A percentile compares a stretch with the other conserved stretches of the same genome.
Conservation (phyloP, 2,329 filamentous ascomycete species). For the Apiospora koreana region DNA sequence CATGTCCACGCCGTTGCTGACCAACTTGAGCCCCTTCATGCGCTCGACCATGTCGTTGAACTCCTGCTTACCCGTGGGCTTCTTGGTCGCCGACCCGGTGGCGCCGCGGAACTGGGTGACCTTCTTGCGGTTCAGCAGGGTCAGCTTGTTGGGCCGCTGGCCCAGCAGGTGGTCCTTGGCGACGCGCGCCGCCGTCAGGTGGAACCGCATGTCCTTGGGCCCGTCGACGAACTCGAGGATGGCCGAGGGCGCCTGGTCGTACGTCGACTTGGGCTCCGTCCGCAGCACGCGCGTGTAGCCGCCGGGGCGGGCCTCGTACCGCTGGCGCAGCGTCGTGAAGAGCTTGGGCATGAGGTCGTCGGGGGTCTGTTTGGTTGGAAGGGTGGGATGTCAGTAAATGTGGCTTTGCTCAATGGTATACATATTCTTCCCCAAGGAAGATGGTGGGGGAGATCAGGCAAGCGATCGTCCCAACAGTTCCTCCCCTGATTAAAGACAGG, state of each 20-base stretch:
- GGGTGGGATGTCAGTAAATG: conserved; percentile 10
- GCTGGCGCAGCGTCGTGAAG: conserved; percentile 77
- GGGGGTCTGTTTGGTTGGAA: conserved; percentile 55
- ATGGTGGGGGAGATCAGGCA: background rate
- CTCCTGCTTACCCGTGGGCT: conserved; percentile 60
- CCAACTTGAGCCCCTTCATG: conserved; percentile 37
- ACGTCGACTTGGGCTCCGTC: conserved; percentile 81
- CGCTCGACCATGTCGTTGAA: conserved; percentile 66
- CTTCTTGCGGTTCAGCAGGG: conserved; percentile 77
- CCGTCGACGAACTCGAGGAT: conserved; percentile 96
- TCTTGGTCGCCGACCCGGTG: background rate
- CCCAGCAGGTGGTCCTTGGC: conserved; percentile 62
- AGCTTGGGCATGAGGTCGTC: conserved; percentile 78
- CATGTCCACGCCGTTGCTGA: conserved; percentile 16
- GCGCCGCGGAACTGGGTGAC: conserved; percentile 70
- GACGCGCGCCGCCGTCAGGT: conserved; percentile 85
- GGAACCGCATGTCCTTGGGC: conserved; percentile 90
- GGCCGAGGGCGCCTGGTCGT: conserved; percentile 84
- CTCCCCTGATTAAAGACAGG: background rate
- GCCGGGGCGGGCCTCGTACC: conserved; percentile 78
- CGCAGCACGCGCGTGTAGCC: conserved; percentile 95
- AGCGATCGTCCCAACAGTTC: background rate
- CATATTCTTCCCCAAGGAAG: conserved; percentile 34
- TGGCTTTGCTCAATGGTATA: conserved; percentile 46
- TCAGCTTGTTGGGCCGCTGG: conserved; percentile 67